These are phyloP conservation scores for Emergomyces pasteurianus DNA, from an alignment of 2,329 filamentous ascomycete genomes.

Conservation along the genomic window DNA sequence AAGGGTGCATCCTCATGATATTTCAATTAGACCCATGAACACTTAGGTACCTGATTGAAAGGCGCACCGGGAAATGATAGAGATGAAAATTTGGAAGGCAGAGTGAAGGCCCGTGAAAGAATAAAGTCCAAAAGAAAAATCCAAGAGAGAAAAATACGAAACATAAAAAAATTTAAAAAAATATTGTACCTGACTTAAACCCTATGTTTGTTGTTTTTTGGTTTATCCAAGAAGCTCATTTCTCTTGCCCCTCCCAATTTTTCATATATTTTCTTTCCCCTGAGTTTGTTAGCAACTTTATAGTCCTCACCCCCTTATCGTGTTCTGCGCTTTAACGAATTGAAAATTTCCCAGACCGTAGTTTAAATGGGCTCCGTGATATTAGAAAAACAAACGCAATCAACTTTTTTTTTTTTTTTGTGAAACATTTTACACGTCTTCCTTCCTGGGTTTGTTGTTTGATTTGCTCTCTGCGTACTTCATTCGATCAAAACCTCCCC, in stretches of 20 bases:
- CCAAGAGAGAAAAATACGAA: neutral
- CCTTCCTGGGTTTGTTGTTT: neutral
- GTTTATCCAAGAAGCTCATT: neutral
- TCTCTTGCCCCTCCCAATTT: neutral
- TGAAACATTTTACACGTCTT: too few species aligned
- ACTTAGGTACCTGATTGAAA: neutral
- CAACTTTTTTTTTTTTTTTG: too few species aligned
- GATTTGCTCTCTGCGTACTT: too few species aligned
- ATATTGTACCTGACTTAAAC: neutral
- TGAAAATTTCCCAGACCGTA: neutral
- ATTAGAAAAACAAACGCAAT: neutral
- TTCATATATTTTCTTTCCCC: neutral
- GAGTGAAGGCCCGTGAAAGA: neutral
- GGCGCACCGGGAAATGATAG: slow-evolving; percentile 1
- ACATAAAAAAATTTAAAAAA: neutral
- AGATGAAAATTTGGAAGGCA: neutral
- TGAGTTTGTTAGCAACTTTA: neutral
- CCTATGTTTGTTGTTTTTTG: neutral
- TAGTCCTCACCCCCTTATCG: too few species aligned
- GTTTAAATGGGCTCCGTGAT: neutral
- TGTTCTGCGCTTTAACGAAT: neutral
- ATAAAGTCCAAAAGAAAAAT: neutral
- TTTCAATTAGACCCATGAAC: neutral
- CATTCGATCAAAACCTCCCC: too few species aligned
- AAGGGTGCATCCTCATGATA: neutral